Evolutionary conservation across 495 filamentous ascomycete genomes (phyloP).

Genomic region (Podospora australis): DNA sequence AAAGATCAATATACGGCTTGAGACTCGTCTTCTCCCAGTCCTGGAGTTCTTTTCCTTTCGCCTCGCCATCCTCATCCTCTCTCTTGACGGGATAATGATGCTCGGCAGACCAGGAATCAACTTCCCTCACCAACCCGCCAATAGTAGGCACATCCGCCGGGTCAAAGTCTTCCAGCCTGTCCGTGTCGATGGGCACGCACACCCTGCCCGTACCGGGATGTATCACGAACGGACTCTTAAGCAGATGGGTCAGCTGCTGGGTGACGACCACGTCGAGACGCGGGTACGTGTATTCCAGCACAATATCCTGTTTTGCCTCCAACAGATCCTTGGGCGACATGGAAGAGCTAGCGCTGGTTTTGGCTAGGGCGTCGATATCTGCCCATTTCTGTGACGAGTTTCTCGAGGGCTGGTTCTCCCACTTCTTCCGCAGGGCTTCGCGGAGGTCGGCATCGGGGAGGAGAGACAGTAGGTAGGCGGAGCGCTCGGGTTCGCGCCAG

Average conservation of each 20-base stretch:
- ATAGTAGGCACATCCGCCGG: slow-evolving; percentile 84
- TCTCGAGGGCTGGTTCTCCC: slow-evolving; percentile 74
- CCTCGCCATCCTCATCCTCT: slow-evolving; percentile 29
- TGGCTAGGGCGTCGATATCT: slow-evolving; percentile 82
- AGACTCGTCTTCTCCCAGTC: slow-evolving; percentile 97
- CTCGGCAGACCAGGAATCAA: slow-evolving; percentile 58
- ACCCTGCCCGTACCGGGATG: slow-evolving; percentile 91
- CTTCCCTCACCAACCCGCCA: slow-evolving; percentile 67
- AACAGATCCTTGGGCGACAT: slow-evolving; percentile 59
- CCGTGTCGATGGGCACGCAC: slow-evolving; percentile 86
- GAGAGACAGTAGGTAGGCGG: slow-evolving; percentile 66
- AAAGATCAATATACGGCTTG: slow-evolving; percentile 86
- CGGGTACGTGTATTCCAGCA: slow-evolving; percentile 97
- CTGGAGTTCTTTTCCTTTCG: slow-evolving; percentile 60
- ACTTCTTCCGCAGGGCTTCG: slow-evolving; percentile 76
- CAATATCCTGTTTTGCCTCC: slow-evolving; percentile 90
- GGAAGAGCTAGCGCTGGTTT: slow-evolving; percentile 59
- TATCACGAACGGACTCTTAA: slow-evolving; percentile 93
- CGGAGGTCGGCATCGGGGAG: slow-evolving; percentile 71
- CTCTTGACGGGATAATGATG: slow-evolving; percentile 67
- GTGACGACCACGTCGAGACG: slow-evolving; percentile 92
- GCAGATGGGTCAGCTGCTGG: slow-evolving; percentile 94
- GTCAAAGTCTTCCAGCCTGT: slow-evolving; percentile 69
- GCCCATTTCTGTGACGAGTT: slow-evolving; percentile 77
- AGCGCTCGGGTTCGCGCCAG: slow-evolving; percentile 59